These are phyloP conservation scores for Xylaria sp. DNA, from an alignment of 2,329 filamentous ascomycete genomes.

Conservation along the genomic window DNA sequence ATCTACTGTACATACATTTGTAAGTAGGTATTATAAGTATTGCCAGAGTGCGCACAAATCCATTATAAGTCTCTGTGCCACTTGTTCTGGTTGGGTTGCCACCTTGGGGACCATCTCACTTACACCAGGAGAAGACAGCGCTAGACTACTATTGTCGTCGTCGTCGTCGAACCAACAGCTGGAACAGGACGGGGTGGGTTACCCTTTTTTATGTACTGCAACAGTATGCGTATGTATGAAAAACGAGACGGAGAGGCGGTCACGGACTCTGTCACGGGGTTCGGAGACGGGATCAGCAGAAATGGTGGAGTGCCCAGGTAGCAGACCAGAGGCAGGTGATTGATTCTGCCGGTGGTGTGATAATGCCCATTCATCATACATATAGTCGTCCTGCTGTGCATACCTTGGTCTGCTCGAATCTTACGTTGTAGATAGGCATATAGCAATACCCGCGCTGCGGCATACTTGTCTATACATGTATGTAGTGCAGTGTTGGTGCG, in stretches of 20 bases:
- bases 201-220: neutral
- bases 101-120: conserved; percentile 10
- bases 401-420: no score
- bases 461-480: no score
- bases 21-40: neutral
- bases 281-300: conserved; percentile 22
- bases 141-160: neutral
- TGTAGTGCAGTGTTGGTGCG: no score
- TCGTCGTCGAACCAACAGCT: neutral
- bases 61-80: neutral
- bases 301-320: conserved; percentile 14
- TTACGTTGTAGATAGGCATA: no score
- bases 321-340: conserved; percentile 8
- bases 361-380: neutral
- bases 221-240: neutral
- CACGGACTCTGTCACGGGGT: no score
- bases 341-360: conserved; percentile 22
- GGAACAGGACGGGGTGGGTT: conserved; percentile 8
- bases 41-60: neutral
- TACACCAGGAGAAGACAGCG: neutral
- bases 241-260: conserved; percentile 20
- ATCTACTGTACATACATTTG: neutral
- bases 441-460: conserved; percentile 8
- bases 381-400: no score
- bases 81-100: conserved; percentile 18